Base-by-base conservation (phyloP, 768 basidiomycete species). In the Mycena galericulata region DNA sequence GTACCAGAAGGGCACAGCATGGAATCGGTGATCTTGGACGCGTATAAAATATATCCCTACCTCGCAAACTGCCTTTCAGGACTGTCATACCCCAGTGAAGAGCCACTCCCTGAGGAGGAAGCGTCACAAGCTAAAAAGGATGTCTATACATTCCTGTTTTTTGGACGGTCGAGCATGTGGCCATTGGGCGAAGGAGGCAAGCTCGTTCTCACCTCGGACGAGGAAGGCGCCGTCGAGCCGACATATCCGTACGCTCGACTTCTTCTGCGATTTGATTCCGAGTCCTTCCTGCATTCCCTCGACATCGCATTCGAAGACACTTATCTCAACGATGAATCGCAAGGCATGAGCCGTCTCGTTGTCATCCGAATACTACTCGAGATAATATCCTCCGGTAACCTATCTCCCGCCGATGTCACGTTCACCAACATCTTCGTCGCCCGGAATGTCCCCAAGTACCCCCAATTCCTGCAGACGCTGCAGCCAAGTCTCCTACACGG, bases 341-440 rank as follows among this genome's bases (percentile, higher is more conserved):
- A 84, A 54, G 81, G 83, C 29, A 85, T 92, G 58, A 93, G 86
- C 70, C 92, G 97, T 38, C 89, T 96, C 43, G 85, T 92, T 64
- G 90, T 98, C 70, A 83, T 97, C 75, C 92, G 92, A 73, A 91
- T 95, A 61, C 82, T 98, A 38, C 85, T 96, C 63, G 96, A 98
- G 74, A 90, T 97, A 38, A 72, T 92, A 8, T 82, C 88, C 7
- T 84, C 87, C 2, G 81, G 80, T 26, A 83, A 84, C 54, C 79
- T 96, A 29, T 80, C 88, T 0, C 78, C 87, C 30, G 79, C 85
- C 43, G 95, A 94, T 75, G 80, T 83, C 65, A 96, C 94, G 4
- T 94, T 99, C 78, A 86, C 97, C 55, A 90, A 97, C 75, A 99
- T 99, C 68, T 99, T 99, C 79, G 87, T 99, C 63, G 95, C 98